Evolutionary conservation across 441 rosid genomes (phyloP).

Genomic region (Croton setiger): DNA sequence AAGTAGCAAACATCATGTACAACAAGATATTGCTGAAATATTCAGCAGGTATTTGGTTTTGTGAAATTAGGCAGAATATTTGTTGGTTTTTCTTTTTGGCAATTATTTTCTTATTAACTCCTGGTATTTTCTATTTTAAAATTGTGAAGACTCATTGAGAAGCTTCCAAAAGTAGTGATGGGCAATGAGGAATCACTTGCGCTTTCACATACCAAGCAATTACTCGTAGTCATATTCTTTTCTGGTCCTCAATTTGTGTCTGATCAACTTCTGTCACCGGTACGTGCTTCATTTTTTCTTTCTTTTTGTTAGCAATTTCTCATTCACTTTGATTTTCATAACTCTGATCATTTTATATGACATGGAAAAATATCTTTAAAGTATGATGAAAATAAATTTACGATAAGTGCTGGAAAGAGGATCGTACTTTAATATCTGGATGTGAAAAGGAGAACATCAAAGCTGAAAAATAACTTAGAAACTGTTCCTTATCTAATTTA

Average conservation of each 20-base stretch:
- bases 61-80: conserved; percentile 23
- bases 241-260: conserved; percentile 76
- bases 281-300: conserved; percentile 37
- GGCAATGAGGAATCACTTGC: conserved; percentile 70
- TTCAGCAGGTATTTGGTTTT: conserved; percentile 56
- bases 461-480: neutral
- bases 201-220: conserved; percentile 67
- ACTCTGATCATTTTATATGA: neutral
- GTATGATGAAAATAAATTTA: neutral
- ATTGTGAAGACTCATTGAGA: conserved; percentile 63
- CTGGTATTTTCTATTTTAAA: conserved; percentile 19
- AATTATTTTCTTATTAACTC: conserved; percentile 7
- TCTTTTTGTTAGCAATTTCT: neutral
- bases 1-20: conserved; percentile 36
- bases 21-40: conserved; percentile 52
- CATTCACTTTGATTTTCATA: neutral
- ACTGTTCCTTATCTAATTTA: neutral
- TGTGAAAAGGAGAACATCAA: neutral
- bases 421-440: neutral
- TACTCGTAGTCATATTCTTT: conserved; percentile 70
- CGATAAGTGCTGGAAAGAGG: neutral
- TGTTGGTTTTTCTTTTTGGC: conserved; percentile 3
- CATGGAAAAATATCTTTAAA: neutral
- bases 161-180: conserved; percentile 85
- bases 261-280: conserved; percentile 82